Base-by-base conservation (phyloP, 1,284 basidiomycete species). In the Trametes sp. region DNA sequence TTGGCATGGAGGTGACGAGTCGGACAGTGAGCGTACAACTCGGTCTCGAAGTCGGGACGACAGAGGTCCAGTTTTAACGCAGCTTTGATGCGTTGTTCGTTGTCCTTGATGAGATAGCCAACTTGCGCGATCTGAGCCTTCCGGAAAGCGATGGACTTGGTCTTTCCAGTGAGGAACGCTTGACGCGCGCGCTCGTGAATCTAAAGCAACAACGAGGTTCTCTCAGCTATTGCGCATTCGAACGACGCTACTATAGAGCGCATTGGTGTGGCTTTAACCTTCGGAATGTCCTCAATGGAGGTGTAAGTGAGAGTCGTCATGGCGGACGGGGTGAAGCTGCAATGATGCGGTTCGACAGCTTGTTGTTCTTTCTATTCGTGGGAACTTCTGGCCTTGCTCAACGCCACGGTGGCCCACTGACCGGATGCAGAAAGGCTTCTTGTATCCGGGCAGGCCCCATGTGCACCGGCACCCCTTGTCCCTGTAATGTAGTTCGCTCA, bases 51-150 rank as follows among this genome's bases (percentile, higher is more conserved):
- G 3, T 73, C 45, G 0, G 84, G 85, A 48, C 88, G 79, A 1
- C 87, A 86, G 6, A 93, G 74, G 69, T 92, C 90, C 5, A 76
- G 68, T 2, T 73, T 72, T 53, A 90, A 71, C 0, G 89, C 78
- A n/a, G 84, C 79, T 49, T 83, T 79, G 68, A 92, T 84, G 19
- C 76, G 79, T 31, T 82, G 73, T 8, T 76, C 68, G 71, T 92
- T 91, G 74, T 92, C 91, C 67, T 88, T 80, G 67, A 92, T 21
- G 66, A 91, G 75, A 70, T 92, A 89, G 9, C 79, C 84, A 7
- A 93, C 81, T 66, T 88, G 83, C 4, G 87, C 80, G 13, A 93
- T 79, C 73, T 90, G 89, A 51, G 85, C 83, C 74, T 86, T 90
- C 69, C 90, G 80, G 69, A 83, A 89, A 14, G 80, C 80, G 53